A percentile compares a stretch with the other conserved stretches of the same genome.
Evolutionary conservation across 768 basidiomycete genomes (phyloP).

Genomic region (Boletales sp.): DNA sequence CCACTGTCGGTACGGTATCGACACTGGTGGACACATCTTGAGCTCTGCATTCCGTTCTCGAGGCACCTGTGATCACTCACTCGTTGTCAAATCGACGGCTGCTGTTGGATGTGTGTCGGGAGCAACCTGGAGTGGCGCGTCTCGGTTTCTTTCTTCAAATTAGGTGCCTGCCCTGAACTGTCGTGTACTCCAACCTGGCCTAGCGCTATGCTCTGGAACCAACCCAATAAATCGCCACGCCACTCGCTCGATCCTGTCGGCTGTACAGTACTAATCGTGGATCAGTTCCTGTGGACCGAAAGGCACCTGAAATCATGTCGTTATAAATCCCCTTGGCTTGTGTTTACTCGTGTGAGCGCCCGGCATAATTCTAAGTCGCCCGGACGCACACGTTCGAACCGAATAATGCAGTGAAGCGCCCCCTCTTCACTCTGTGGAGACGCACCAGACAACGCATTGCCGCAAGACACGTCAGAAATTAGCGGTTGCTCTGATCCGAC

Average conservation of each 20-base stretch:
- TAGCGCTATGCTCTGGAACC: background rate
- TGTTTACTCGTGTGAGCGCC: too few relatives aligned
- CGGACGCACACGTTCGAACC: background rate
- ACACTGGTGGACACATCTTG: slow-evolving; percentile 14
- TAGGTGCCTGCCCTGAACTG: slow-evolving; percentile 28
- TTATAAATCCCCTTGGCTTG: slow-evolving; percentile 3
- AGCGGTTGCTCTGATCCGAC: slow-evolving; percentile 11
- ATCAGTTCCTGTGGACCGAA: slow-evolving; percentile 22
- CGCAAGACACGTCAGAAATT: too few relatives aligned
- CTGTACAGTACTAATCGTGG: background rate
- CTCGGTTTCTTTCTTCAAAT: too few relatives aligned
- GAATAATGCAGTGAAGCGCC: background rate
- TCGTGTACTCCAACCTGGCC: slow-evolving; percentile 5
- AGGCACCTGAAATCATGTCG: slow-evolving; percentile 13
- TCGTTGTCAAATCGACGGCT: slow-evolving; percentile 4
- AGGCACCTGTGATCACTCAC: slow-evolving; percentile 16
- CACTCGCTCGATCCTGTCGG: background rate
- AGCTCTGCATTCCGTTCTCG: background rate
- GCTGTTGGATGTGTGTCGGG: background rate
- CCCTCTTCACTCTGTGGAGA: too few relatives aligned
- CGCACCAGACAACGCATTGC: too few relatives aligned
- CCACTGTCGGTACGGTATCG: slow-evolving; percentile 28
- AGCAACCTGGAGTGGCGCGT: background rate
- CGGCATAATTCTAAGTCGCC: too few relatives aligned
- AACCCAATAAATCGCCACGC: slow-evolving; percentile 2